Evolutionary conservation across 1,284 basidiomycete genomes (phyloP), one percentile per base, ranked within the genome.

Genomic region (Mycena sp.): DNA sequence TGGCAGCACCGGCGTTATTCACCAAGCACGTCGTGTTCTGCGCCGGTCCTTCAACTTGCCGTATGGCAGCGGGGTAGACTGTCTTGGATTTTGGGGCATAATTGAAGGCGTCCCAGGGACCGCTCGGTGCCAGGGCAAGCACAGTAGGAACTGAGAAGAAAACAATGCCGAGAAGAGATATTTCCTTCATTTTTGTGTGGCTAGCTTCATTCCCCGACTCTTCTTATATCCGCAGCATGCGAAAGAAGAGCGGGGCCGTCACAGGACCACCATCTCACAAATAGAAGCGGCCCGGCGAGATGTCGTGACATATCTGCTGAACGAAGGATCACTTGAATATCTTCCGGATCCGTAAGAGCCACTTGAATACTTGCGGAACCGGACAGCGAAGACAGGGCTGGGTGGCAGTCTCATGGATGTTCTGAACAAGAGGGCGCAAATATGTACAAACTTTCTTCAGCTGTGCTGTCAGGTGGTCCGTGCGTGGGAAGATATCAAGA

Each of bases 41-140:
- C 1, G 82, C 74, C 6, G 70, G 61, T 0, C 82, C 80, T 38
- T 73, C 60, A 4, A 68, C 65, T 9, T 73, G 73, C 51, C 80
- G 75, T 6, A 83, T 75, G 1, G 77, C 69, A 0, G 72, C 66
- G 0, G 82, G 78, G 32, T 78, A 77, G 1, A 83, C 80, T 0
- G 76, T 78, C 59, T 76, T 79, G 1, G 81, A 77, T 29, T 61
- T 69, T 3, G 81, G 82, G 0, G 82, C 80, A 45, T 71, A 78
- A 55, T 83, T 83, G 71, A 84, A 83, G 6, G 67, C 64, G 58
- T 83, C 81, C 82, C 82, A 84, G 12, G 78, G 75, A 4, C 82
- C 82, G 26, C 64, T 55, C 1, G 81, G 82, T 1, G 81, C 80
- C 9, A 68, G 45, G 9, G 21, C 59, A 10, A 37, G 16, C 0